Conservation (phyloP, 2,329 filamentous ascomycete species). For the Pseudogymnoascus sp. region DNA sequence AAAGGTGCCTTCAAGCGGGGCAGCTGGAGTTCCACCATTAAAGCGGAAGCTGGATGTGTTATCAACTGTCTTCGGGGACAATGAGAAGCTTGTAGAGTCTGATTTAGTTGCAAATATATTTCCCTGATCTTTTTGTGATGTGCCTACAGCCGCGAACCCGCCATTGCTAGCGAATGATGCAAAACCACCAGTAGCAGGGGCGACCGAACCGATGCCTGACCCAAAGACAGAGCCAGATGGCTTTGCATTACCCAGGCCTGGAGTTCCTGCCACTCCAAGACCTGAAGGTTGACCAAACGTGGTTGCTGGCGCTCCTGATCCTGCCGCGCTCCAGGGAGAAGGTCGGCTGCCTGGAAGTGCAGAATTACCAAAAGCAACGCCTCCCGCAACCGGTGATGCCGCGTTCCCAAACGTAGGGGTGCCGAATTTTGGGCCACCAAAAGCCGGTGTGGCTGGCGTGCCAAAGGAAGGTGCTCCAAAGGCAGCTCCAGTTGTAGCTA, state of each 20-base stretch:
- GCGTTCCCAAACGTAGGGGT: constrained; percentile 45
- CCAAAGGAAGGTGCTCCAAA: constrained; percentile 26
- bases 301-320: constrained; percentile 25
- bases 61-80: constrained; percentile 29
- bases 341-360: constrained; percentile 37
- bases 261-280: constrained; percentile 30
- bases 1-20: constrained; percentile 23
- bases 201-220: constrained; percentile 23
- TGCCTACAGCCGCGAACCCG: constrained; percentile 40
- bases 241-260: constrained; percentile 30
- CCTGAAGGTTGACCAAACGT: constrained; percentile 51
- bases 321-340: constrained; percentile 45
- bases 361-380: constrained; percentile 24
- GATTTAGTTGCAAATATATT: constrained; percentile 24
- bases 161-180: constrained; percentile 46
- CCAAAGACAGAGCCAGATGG: constrained; percentile 32
- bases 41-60: constrained; percentile 16
- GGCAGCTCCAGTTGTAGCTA: constrained; percentile 13
- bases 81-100: neutral
- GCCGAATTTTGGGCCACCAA: constrained; percentile 27
- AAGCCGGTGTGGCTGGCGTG: constrained; percentile 24
- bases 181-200: constrained; percentile 39
- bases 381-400: constrained; percentile 17
- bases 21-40: constrained; percentile 9
- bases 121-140: constrained; percentile 28